Base-by-base conservation (phyloP, 139 green algal species). In the Nannochloris sp. region DNA sequence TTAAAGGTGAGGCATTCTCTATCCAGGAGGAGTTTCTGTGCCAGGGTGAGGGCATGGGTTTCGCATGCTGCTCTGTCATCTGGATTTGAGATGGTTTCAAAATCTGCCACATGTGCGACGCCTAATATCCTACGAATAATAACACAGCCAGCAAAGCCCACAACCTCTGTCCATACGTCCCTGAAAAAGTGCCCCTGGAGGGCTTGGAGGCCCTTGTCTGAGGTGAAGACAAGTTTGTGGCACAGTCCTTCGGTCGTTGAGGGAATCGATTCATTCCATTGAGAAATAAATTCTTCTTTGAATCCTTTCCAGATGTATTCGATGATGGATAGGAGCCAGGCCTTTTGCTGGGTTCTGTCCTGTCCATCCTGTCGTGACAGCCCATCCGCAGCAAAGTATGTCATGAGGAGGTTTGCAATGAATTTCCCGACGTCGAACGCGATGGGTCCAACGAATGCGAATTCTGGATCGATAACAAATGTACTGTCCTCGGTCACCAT, bases 381-480 rank as follows among this genome's bases (percentile, higher is more conserved):
- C 13, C 23, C 69, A 23, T 60, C 55, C 4, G 76, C 45, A 1
- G 89, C 83, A 63, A 96, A 97, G 75, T 86, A 95, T 12, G 79
- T 67, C 31, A 99, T 75, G 30, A 98, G 75, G 58, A 98, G 69
- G 69, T 99, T 93, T 23, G 72, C 85, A 8, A 98, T 68, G 71
- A 97, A 86, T 79, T 96, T 96, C 66, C 79, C 91, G 6, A 96
- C 74, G 65, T 99, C 93, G 74, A 99, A 99, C 3, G 79, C 92
- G 43, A 98, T 94, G 56, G 93, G 93, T 0, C 93, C 93, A 56
- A 87, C 87, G 75, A 87, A 95, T 2, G 87, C 90, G 84, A 99
- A 99, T 86, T 99, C 93, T 3, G 88, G 79, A 75, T 97, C 91
- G 49, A 97, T 96, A 16, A 88, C 72, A 25, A 65, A 80, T n/a